Percentiles rank a stretch among this genome's conserved stretches.
phyloP scores from a whole-genome alignment of 2,329 filamentous ascomycete species.

The Cyclaneusma minus region DNA sequence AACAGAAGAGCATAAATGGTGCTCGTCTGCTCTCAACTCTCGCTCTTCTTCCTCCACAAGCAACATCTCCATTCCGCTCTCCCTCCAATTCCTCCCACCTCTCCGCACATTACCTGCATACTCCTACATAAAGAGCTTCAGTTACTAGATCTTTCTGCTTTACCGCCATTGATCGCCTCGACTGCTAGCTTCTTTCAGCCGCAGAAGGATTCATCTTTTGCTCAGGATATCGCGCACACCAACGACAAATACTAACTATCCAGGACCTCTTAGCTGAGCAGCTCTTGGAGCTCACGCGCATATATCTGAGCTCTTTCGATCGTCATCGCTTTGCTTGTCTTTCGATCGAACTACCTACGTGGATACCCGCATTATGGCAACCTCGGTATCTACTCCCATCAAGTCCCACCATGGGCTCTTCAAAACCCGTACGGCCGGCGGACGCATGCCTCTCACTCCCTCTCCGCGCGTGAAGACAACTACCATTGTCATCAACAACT shows the following conservation, averaged over 20 bases:
- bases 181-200: slow-evolving; percentile 26
- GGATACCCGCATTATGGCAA: slow-evolving; percentile 55
- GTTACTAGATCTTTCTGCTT: slow-evolving; percentile 33
- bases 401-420: slow-evolving; percentile 94
- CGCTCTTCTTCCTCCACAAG: slow-evolving; percentile 1
- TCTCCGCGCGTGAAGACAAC: slow-evolving; percentile 57
- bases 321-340: slow-evolving; percentile 33
- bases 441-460: slow-evolving; percentile 85
- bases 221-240: slow-evolving; percentile 33
- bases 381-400: slow-evolving; percentile 73
- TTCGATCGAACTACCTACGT: slow-evolving; percentile 26
- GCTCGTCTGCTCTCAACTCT: neutral
- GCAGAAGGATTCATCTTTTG: slow-evolving; percentile 23
- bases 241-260: slow-evolving; percentile 31
- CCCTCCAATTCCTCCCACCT: slow-evolving; percentile 2
- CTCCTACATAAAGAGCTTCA: slow-evolving; percentile 17
- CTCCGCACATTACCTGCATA: slow-evolving; percentile 3
- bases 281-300: slow-evolving; percentile 41
- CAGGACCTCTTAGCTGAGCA: slow-evolving; percentile 44
- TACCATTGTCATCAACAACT: slow-evolving; percentile 33
- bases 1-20: slow-evolving; percentile 26
- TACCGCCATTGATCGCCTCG: slow-evolving; percentile 30
- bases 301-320: slow-evolving; percentile 19
- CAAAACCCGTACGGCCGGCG: slow-evolving; percentile 81
- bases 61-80: slow-evolving; percentile 1